Evolutionary conservation across 202 grass and related monocot species (phyloP).

Genomic region (Hordeum pubiflorum): DNA sequence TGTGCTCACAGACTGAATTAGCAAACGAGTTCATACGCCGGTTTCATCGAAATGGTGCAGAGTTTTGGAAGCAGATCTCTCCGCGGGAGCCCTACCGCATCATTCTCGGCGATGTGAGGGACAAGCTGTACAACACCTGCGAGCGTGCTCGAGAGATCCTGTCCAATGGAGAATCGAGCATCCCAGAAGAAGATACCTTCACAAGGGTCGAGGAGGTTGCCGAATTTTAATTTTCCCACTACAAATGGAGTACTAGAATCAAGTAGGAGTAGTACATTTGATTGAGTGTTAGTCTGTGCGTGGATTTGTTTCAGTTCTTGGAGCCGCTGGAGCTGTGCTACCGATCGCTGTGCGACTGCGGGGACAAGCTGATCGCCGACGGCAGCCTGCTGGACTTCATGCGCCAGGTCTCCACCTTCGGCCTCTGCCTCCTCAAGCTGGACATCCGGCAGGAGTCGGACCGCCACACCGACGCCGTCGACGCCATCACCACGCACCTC

Average conservation of each 20-base stretch:
- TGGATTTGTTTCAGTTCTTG: slow-evolving; percentile 44
- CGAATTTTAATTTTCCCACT: neutral
- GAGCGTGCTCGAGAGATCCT: slow-evolving; percentile 58
- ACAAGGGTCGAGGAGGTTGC: slow-evolving; percentile 49
- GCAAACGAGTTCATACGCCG: neutral
- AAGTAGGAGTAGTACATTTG: neutral
- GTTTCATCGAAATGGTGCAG: neutral
- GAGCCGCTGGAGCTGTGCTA: slow-evolving; percentile 83
- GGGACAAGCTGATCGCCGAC: slow-evolving; percentile 59
- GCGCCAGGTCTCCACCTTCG: slow-evolving; percentile 71
- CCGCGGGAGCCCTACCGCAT: slow-evolving; percentile 61
- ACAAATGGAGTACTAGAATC: neutral
- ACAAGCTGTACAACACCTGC: slow-evolving; percentile 73
- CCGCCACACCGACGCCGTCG: slow-evolving; percentile 54
- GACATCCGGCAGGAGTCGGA: slow-evolving; percentile 88
- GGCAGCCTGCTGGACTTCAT: slow-evolving; percentile 69
- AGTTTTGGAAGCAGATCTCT: slow-evolving; percentile 78
- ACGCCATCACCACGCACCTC: slow-evolving; percentile 66
- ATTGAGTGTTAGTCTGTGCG: neutral
- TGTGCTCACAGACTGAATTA: neutral
- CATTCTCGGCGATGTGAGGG: slow-evolving; percentile 66
- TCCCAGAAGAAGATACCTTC: slow-evolving; percentile 47
- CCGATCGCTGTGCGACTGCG: slow-evolving; percentile 60
- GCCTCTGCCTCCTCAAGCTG: slow-evolving; percentile 62
- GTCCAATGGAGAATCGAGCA: slow-evolving; percentile 42